Conservation (phyloP, 345 rosid genomes). For the Diplotaxis tenuifolia region DNA sequence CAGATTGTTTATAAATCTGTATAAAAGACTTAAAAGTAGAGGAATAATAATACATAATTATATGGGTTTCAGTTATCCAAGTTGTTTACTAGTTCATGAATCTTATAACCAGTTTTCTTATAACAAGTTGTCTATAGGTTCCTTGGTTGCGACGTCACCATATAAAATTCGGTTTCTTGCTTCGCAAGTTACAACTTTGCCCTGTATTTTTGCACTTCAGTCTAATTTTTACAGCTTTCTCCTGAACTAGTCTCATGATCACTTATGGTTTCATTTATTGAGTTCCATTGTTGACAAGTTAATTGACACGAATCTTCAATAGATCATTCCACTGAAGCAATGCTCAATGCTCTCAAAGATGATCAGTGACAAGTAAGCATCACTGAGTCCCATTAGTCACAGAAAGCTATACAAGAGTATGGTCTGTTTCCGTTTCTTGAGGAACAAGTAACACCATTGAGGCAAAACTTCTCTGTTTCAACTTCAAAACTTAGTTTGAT, state of each 20-base stretch:
- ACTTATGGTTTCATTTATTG: background rate
- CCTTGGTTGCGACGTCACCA: background rate
- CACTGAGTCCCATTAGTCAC: background rate
- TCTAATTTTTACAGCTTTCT: background rate
- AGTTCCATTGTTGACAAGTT: background rate
- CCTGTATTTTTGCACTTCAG: background rate
- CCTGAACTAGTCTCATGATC: background rate
- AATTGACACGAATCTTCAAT: too few species aligned
- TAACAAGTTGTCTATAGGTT: too few species aligned
- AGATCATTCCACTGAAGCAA: too few species aligned
- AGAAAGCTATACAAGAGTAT: background rate
- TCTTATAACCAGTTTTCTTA: background rate
- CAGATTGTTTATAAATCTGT: background rate
- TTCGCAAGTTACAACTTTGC: background rate
- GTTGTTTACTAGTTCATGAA: background rate
- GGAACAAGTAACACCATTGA: background rate
- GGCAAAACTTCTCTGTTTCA: constrained; percentile 11
- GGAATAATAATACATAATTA: background rate
- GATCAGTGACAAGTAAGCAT: background rate
- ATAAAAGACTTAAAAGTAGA: background rate
- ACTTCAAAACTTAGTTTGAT: background rate
- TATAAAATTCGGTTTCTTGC: background rate
- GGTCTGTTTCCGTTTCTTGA: background rate
- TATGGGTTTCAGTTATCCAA: background rate
- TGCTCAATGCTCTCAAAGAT: too few species aligned